Evolutionary conservation across 1,284 basidiomycete species (phyloP).

Genomic region (Cutaneotrichosporon cyanovorans): DNA sequence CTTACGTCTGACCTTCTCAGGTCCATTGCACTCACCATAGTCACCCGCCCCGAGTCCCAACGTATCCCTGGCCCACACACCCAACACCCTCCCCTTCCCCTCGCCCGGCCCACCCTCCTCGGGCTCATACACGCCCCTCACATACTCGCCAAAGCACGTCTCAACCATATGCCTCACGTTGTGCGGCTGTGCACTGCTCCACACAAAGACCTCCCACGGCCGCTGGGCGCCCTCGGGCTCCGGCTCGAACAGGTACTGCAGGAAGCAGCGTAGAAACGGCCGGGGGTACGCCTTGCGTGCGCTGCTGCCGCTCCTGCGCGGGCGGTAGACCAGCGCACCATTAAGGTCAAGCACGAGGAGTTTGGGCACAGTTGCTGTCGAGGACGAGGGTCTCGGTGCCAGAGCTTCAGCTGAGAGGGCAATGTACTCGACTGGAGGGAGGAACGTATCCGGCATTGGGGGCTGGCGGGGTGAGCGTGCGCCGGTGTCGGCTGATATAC

Average conservation of each 20-base stretch:
- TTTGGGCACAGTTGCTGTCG: slow-evolving; percentile 18
- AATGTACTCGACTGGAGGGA: background rate
- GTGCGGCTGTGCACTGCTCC: slow-evolving; percentile 43
- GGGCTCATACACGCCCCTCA: slow-evolving; percentile 27
- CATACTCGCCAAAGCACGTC: slow-evolving; percentile 27
- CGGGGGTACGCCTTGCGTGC: slow-evolving; percentile 26
- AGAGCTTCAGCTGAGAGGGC: background rate
- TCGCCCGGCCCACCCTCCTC: slow-evolving; percentile 12
- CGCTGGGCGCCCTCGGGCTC: slow-evolving; percentile 13
- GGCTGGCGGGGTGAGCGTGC: no score
- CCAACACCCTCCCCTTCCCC: slow-evolving; percentile 34
- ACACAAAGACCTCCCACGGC: slow-evolving; percentile 42
- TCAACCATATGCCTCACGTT: slow-evolving; percentile 44
- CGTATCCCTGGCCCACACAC: slow-evolving; percentile 42
- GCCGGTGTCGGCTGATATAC: no score
- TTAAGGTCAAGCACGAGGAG: slow-evolving; percentile 45
- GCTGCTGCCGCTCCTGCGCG: slow-evolving; percentile 2
- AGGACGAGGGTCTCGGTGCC: background rate
- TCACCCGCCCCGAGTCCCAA: slow-evolving; percentile 32
- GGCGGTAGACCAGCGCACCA: slow-evolving; percentile 40
- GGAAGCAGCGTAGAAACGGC: slow-evolving; percentile 39
- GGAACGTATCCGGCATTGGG: background rate
- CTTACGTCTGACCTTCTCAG: background rate
- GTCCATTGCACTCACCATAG: slow-evolving; percentile 2
- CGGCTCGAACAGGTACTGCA: slow-evolving; percentile 39